These are phyloP conservation scores for Alternaria sp. DNA, from an alignment of 2,329 filamentous ascomycete genomes.

Conservation along the genomic window DNA sequence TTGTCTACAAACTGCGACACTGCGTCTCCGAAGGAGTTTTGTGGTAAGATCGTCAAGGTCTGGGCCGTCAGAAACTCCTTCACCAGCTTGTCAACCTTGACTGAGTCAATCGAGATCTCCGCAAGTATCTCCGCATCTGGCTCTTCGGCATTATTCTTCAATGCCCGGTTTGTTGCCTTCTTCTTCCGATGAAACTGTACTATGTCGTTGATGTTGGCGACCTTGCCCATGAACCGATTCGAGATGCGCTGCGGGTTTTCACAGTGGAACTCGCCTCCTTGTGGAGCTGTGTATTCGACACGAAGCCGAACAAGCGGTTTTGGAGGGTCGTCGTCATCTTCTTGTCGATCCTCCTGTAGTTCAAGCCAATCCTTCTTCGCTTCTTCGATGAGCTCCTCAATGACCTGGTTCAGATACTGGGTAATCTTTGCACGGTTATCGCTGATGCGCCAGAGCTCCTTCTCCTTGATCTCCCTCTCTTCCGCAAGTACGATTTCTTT, in stretches of 20 bases:
- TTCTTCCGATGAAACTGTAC: constrained; percentile 94
- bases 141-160: constrained; percentile 62
- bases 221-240: constrained; percentile 85
- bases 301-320: constrained; percentile 86
- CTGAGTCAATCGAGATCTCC: constrained; percentile 70
- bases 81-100: constrained; percentile 89
- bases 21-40: constrained; percentile 91
- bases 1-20: constrained; percentile 94
- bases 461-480: constrained; percentile 77
- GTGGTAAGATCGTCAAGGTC: constrained; percentile 88
- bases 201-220: constrained; percentile 93
- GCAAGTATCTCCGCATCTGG: constrained; percentile 69
- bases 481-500: constrained; percentile 78
- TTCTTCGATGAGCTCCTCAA: constrained; percentile 86
- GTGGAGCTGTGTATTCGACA: constrained; percentile 86
- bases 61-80: constrained; percentile 86
- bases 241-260: constrained; percentile 98
- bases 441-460: constrained; percentile 77
- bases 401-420: constrained; percentile 73
- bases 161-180: constrained; percentile 55
- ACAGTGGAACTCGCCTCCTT: constrained; percentile 84
- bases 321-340: constrained; percentile 68
- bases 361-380: constrained; percentile 82
- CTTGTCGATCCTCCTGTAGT: constrained; percentile 64
- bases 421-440: constrained; percentile 86